phyloP scores from a whole-genome alignment of 2,329 filamentous ascomycete species.

The Kalmusia sp. region DNA sequence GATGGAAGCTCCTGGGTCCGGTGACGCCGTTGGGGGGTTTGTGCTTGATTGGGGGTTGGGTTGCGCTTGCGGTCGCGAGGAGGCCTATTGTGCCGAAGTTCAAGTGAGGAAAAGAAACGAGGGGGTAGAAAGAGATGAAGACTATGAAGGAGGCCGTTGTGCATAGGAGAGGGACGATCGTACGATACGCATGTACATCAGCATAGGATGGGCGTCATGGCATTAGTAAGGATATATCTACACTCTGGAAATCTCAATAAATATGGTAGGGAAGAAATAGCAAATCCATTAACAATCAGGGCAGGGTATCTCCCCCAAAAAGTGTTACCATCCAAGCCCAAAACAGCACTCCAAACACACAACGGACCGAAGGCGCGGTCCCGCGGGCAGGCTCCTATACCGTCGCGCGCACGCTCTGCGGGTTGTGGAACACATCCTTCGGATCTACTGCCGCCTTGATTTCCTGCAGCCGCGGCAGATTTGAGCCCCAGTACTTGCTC shows the following conservation, averaged over 20 bases:
- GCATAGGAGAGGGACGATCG: too few relatives aligned
- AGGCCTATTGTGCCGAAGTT: conserved; percentile 31
- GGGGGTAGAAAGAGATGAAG: not conserved
- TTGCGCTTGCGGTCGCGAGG: conserved; percentile 53
- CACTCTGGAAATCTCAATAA: not conserved
- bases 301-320: conserved; percentile 1
- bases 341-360: not conserved
- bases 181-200: not conserved
- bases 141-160: not conserved
- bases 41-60: conserved; percentile 71
- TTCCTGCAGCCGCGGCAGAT: conserved; percentile 41
- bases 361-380: not conserved
- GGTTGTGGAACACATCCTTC: conserved; percentile 45
- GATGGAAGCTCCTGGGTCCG: conserved; percentile 66
- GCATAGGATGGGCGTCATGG: not conserved
- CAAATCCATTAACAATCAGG: not conserved
- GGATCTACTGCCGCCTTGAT: conserved; percentile 52
- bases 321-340: not conserved
- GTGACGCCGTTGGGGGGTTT: conserved; percentile 70
- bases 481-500: conserved; percentile 55
- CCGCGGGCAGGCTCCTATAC: not conserved
- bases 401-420: conserved; percentile 36
- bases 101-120: not conserved
- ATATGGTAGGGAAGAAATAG: not conserved
- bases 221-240: not conserved